Base-by-base conservation (phyloP, 768 basidiomycete genomes). In the Neoboletus brunneissimus region DNA sequence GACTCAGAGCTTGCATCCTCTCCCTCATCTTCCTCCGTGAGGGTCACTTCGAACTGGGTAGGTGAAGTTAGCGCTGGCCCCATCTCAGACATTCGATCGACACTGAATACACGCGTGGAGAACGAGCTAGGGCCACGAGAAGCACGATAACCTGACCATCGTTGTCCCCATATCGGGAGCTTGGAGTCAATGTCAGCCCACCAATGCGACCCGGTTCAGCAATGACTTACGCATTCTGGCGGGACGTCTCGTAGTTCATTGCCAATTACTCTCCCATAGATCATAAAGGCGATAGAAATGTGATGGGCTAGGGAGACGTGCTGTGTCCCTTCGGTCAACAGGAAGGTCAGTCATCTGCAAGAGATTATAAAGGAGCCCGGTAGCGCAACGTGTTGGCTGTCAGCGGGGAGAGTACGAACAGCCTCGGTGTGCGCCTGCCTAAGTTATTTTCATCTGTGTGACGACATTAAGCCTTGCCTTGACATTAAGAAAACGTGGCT, bases 91-190 rank as follows among this genome's bases (percentile, higher is more conserved):
- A 66, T 69, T 32, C 27, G 58, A 53, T 59, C 55, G 55, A 46
- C 55, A 37, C 38, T 54, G 53, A 69, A 59, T 54, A 58, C 29
- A 49, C 61, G 64, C 3, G 54, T 64, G 32, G 59, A 66, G 48
- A 68, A 71, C 22, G 60, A 44, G 35, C 69, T 71, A 31, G 69
- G 67, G 16, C 69, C 65, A 35, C 49, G 58, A 48, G 69, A 63
- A 53, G 40, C 41, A 58, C 57, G 62, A 53, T 65, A 57, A 16
- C 58, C 51, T 31, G 63, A 52, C 69, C 69, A 71, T 32, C 69
- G 65, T 51, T 69, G 67, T 55, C 71, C 71, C 71, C 71, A 73
- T 54, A 71, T 55, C 16, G 69, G 65, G 32, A 73, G 57, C 69
- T 71, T 63, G 49, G 27, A 46, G 38, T 34, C 16, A 34, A 35